Evolutionary conservation across 768 basidiomycete genomes (phyloP), one percentile per base, ranked within the genome.

Genomic region (Coprinopsis cinerea): DNA sequence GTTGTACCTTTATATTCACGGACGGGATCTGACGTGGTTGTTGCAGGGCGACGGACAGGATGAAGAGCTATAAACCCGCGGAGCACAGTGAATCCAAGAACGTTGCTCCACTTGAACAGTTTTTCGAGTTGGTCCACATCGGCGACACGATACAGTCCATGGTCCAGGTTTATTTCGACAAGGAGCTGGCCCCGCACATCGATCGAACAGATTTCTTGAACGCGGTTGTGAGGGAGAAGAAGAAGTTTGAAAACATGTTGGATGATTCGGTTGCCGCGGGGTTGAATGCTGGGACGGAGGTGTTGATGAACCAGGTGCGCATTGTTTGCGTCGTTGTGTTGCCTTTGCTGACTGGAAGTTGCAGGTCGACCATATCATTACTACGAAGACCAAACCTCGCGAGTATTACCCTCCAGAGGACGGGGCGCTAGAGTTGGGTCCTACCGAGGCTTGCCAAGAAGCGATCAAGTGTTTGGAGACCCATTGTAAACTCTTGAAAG

Each of bases 131-230:
- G 20, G 95, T 95, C 0, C 96, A 98, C 68, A 74, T 98, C 14
- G 96, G 93, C 1, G 95, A 99, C 61, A 99, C 91, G 14, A 97
- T 98, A 37, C 92, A 95, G 66, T 91, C 85, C 15, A 97, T 98
- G 83, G 82, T 96, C 4, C 93, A 99, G 57, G 96, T 97, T 1
- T 99, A 94, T 65, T 99, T 95, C 61, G 96, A 98, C 61, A 94
- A 94, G 60, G 95, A 96, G 59, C 70, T 98, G 67, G 82, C 87
- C 0, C 81, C 76, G 1, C 88, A 94, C 59, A 94, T 99, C 27
- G 93, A 97, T 65, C 79, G 81, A 57, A 92, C 86, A 0, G 95
- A 98, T 65, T 97, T 97, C 63, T 62, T 98, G 53, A 98, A 96
- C 61, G 77, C 76, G 0, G 93, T 94, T 3, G 89, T 97, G 28